Conservation (phyloP, 768 basidiomycete species). For the Trametopsis cervina region DNA sequence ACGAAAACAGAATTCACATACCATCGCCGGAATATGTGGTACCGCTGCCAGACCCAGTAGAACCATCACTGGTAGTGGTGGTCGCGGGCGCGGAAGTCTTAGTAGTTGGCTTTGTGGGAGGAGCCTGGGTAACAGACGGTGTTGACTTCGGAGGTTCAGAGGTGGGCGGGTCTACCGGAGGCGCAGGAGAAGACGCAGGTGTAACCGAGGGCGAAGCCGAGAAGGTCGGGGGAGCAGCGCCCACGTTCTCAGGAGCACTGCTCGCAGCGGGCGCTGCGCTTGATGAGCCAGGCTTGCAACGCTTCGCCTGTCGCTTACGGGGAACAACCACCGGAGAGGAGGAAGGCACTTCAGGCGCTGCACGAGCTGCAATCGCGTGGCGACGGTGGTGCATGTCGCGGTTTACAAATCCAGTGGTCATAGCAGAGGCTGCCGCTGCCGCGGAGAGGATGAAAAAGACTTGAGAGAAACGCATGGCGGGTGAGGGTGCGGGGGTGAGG, state of each 20-base stretch:
- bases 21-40: constrained; percentile 20
- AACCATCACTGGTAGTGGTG: constrained; percentile 7
- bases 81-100: constrained; percentile 10
- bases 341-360: constrained; percentile 21
- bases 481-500: neutral
- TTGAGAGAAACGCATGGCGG: constrained; percentile 36
- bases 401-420: constrained; percentile 34
- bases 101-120: constrained; percentile 1
- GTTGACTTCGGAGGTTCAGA: neutral
- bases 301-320: constrained; percentile 12
- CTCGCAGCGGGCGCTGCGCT: neutral
- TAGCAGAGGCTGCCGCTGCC: constrained; percentile 31
- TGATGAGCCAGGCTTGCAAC: constrained; percentile 18
- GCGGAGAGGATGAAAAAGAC: constrained; percentile 36
- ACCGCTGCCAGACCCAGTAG: constrained; percentile 9
- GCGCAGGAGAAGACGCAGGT: neutral
- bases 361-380: constrained; percentile 33
- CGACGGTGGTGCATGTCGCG: constrained; percentile 35
- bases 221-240: constrained; percentile 4
- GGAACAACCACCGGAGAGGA: constrained; percentile 11
- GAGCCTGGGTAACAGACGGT: constrained; percentile 3
- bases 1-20: constrained; percentile 7
- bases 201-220: constrained; percentile 9
- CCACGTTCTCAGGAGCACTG: constrained; percentile 10
- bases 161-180: neutral